phyloP scores from a whole-genome alignment of 495 filamentous ascomycete genomes.

The Penicillium daleae region DNA sequence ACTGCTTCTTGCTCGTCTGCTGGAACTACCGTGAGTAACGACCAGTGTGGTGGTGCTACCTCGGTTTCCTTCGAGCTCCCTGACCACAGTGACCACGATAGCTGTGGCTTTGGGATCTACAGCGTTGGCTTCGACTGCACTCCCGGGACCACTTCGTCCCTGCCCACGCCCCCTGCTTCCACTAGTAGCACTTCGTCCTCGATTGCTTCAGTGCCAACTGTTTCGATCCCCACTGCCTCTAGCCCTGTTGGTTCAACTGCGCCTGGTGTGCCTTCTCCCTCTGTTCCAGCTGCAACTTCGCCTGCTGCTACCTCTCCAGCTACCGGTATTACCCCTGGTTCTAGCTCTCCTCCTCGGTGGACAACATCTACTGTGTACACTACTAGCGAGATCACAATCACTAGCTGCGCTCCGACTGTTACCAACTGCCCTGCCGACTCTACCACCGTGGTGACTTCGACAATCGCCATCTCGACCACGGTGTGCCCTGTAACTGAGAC shows the following conservation, averaged over 20 bases:
- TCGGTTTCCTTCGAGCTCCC: slow-evolving; percentile 77
- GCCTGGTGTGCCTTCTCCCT: slow-evolving; percentile 11
- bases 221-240: slow-evolving; percentile 10
- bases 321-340: slow-evolving; percentile 21
- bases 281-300: slow-evolving; percentile 16
- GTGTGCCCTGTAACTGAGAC: slow-evolving; percentile 54
- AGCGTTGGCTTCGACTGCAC: slow-evolving; percentile 81
- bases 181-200: slow-evolving; percentile 4
- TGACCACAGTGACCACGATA: slow-evolving; percentile 49
- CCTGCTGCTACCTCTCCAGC: slow-evolving; percentile 16
- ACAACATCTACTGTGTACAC: slow-evolving; percentile 64
- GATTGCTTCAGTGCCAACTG: slow-evolving; percentile 8
- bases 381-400: slow-evolving; percentile 61
- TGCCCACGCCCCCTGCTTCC: slow-evolving; percentile 17
- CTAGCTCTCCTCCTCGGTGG: slow-evolving; percentile 23
- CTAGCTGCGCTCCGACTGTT: slow-evolving; percentile 59
- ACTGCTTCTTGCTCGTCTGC: slow-evolving; percentile 62
- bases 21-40: slow-evolving; percentile 73
- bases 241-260: slow-evolving; percentile 6
- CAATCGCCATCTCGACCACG: slow-evolving; percentile 63
- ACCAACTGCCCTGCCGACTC: slow-evolving; percentile 60
- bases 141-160: slow-evolving; percentile 43
- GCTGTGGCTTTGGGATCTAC: slow-evolving; percentile 75
- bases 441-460: slow-evolving; percentile 56
- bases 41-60: slow-evolving; percentile 88